Evolutionary conservation across 176 grass and related monocot genomes (phyloP).

Genomic region (Oryza officinalis): DNA sequence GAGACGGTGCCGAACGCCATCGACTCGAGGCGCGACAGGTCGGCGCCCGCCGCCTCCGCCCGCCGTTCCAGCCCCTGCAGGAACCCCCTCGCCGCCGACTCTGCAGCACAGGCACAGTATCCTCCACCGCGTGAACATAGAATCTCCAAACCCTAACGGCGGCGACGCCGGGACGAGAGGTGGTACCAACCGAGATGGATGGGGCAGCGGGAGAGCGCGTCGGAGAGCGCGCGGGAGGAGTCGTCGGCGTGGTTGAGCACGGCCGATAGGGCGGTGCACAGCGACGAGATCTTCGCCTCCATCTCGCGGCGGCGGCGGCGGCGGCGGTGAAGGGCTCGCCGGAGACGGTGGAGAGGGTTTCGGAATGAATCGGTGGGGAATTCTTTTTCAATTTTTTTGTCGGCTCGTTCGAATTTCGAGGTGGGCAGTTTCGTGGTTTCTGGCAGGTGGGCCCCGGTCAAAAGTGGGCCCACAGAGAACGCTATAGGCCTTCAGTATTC

Average conservation of each 20-base stretch:
- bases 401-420: not conserved
- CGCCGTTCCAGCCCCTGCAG: conserved; percentile 54
- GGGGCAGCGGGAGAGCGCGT: conserved; percentile 61
- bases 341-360: conserved; percentile 9
- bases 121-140: not conserved
- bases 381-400: not conserved
- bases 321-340: conserved; percentile 28
- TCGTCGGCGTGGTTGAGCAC: conserved; percentile 59
- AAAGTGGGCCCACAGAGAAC: not conserved
- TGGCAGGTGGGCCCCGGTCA: not conserved
- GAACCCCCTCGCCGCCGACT: conserved; percentile 67
- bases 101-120: conserved; percentile 7
- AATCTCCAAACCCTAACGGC: not conserved
- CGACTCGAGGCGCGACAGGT: conserved; percentile 70
- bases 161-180: not conserved
- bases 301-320: conserved; percentile 22
- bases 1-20: conserved; percentile 76
- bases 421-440: not conserved
- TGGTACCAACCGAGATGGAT: conserved; percentile 59
- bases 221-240: conserved; percentile 66
- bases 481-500: not conserved
- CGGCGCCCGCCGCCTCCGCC: conserved; percentile 47
- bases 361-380: not conserved
- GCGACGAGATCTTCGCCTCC: conserved; percentile 54
- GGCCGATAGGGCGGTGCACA: conserved; percentile 57